Conservation (phyloP, 352 stramenopile species). For the Pythium sukuiense region DNA sequence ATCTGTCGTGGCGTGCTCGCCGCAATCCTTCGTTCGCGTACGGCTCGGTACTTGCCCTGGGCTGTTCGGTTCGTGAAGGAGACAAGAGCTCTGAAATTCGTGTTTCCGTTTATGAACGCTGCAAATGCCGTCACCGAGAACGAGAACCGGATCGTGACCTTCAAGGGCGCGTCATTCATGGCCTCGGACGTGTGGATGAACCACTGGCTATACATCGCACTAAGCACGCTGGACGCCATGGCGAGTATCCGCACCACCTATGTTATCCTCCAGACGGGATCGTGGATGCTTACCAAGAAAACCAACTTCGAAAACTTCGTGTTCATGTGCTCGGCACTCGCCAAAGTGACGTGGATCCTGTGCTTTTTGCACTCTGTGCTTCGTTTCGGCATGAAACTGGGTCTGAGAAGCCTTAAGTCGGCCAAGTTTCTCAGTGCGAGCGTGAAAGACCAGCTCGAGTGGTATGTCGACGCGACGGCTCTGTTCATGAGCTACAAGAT, state of each 20-base stretch:
- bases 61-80: not conserved
- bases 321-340: constrained; percentile 24
- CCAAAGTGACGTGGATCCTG: constrained; percentile 29
- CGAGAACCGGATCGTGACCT: constrained; percentile 3
- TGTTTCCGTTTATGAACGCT: not conserved
- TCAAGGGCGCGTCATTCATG: not conserved
- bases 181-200: constrained; percentile 26
- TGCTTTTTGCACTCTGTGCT: constrained; percentile 27
- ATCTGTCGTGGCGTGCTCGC: constrained; percentile 22
- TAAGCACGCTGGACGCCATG: constrained; percentile 17
- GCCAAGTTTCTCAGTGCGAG: constrained; percentile 39
- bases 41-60: constrained; percentile 18
- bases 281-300: constrained; percentile 22
- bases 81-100: not conserved
- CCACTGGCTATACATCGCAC: constrained; percentile 23
- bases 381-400: constrained; percentile 10
- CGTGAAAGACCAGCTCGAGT: constrained; percentile 27
- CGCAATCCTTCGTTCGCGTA: constrained; percentile 1
- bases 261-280: constrained; percentile 13
- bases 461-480: constrained; percentile 32
- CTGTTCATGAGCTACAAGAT: constrained; percentile 52
- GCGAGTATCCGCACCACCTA: constrained; percentile 12
- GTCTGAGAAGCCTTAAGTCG: constrained; percentile 45
- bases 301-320: constrained; percentile 27
- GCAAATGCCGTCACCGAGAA: not conserved